Evolutionary conservation across 768 basidiomycete species (phyloP), one percentile per base, ranked within the genome.

Genomic region (Xerocomellus intermedius): DNA sequence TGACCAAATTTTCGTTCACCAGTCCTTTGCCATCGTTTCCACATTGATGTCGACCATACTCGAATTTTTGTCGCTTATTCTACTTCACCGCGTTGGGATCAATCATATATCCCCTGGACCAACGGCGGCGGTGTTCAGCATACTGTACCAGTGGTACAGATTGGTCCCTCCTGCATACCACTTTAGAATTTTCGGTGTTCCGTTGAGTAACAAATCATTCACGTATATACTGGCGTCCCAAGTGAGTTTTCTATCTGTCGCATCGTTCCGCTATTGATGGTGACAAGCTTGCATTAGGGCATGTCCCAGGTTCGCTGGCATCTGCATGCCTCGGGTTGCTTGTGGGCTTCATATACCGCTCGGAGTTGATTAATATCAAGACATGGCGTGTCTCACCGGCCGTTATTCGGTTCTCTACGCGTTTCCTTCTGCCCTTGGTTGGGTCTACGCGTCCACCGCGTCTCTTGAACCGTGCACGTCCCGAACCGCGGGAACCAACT

Each of bases 1-100:
- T 54, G 48, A 57, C 52, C 48, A 55, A 59, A 59, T n/a, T 24
- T 44, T 48, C 33, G 49, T 42, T 45, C 30, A 41, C 21, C 62
- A 94, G 92, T 93, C 92, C 3, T 94, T 90, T 66, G 73, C 81
- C n/a, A 70, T 88, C 28, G 79, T 92, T 26, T 85, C 89, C 6
- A 74, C 80, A 2, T 55, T 90, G 42, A 67, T 91, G 24, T 81
- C 85, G 8, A 89, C 87, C 2, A 72, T 87, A 10, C 56, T 89
- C 13, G 86, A 91, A 60, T 85, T 94, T 58, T 56, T 81, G 3
- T 72, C 82, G 2, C 75, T 94, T 50, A 70, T 94, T 22, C 56
- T 87, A 7, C 78, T 91, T 53, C 79, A 90, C 60, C 79, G 81
- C 36, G 52, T 84, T 17, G 86, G 89, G 4, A 67, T 94, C 52